phyloP scores from a whole-genome alignment of 108 stramenopile species.

The Skeletonema grethae region DNA sequence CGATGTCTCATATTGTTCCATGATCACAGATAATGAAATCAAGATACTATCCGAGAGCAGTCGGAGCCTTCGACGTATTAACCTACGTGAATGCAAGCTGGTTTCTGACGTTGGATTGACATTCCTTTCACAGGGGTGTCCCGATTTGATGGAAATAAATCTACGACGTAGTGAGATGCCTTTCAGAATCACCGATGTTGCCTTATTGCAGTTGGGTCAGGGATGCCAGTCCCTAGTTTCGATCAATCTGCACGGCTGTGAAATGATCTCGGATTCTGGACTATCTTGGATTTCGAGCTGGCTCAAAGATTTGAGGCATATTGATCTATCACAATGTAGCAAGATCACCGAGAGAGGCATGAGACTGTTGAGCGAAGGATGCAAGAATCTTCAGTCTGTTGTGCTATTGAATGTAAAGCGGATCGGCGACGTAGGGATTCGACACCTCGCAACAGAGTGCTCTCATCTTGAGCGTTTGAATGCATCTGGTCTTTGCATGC shows the following conservation, averaged over 20 bases:
- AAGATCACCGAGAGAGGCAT: slow-evolving; percentile 43
- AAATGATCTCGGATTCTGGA: slow-evolving; percentile 55
- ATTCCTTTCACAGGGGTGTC: slow-evolving; percentile 45
- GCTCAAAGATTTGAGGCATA: slow-evolving; percentile 39
- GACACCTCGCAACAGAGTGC: slow-evolving; percentile 48
- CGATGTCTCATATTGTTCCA: slow-evolving; percentile 47
- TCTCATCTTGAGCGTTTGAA: slow-evolving; percentile 45
- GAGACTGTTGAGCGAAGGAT: slow-evolving; percentile 48
- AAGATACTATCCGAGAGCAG: slow-evolving; percentile 32
- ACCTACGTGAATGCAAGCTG: slow-evolving; percentile 51
- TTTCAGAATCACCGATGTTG: slow-evolving; percentile 57
- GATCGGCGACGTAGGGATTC: slow-evolving; percentile 52
- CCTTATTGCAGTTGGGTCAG: slow-evolving; percentile 48
- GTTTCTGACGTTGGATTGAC: slow-evolving; percentile 50
- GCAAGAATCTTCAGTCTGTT: slow-evolving; percentile 37
- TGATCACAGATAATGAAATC: slow-evolving; percentile 52
- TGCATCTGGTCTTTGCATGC: slow-evolving; percentile 45
- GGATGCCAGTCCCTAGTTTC: slow-evolving; percentile 30
- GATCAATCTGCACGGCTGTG: slow-evolving; percentile 50
- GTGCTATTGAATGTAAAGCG: slow-evolving; percentile 45
- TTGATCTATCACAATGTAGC: slow-evolving; percentile 50
- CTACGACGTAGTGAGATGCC: slow-evolving; percentile 47
- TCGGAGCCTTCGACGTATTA: slow-evolving; percentile 26
- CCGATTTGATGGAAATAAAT: slow-evolving; percentile 36
- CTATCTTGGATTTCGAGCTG: slow-evolving; percentile 54